These are phyloP conservation scores for Avena eriantha DNA, from an alignment of 176 grass and related monocot genomes.

Conservation along the genomic window DNA sequence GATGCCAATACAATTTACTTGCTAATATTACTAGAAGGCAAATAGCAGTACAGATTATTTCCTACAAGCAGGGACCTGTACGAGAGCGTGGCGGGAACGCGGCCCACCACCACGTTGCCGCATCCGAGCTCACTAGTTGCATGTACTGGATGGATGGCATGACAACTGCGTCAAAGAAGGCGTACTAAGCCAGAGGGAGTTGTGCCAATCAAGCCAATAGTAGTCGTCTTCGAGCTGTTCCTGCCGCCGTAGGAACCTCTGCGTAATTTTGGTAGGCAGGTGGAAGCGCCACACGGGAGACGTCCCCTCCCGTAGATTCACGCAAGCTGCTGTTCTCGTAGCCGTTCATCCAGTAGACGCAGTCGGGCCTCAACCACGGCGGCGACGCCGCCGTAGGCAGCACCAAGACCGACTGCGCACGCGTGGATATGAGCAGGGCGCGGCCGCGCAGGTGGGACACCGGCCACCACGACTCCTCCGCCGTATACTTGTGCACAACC, in stretches of 20 bases:
- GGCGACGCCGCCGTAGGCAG: not conserved
- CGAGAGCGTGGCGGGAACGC: no score
- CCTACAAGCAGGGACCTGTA: no score
- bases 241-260: not conserved
- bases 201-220: no score
- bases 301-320: not conserved
- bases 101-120: no score
- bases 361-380: not conserved
- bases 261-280: not conserved
- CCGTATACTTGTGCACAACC: not conserved
- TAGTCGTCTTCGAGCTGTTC: not conserved
- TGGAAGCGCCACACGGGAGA: not conserved
- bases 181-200: no score
- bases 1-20: no score
- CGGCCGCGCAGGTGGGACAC: not conserved
- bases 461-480: not conserved
- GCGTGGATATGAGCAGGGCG: not conserved
- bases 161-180: no score
- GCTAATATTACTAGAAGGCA: no score
- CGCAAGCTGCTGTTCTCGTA: not conserved
- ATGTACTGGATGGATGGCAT: no score
- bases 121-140: no score
- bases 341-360: constrained; percentile 7
- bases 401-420: not conserved
- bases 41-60: no score